Evolutionary conservation across 2,329 filamentous ascomycete genomes (phyloP), one percentile per base, ranked within the genome.

Genomic region (Penicillium italicum): DNA sequence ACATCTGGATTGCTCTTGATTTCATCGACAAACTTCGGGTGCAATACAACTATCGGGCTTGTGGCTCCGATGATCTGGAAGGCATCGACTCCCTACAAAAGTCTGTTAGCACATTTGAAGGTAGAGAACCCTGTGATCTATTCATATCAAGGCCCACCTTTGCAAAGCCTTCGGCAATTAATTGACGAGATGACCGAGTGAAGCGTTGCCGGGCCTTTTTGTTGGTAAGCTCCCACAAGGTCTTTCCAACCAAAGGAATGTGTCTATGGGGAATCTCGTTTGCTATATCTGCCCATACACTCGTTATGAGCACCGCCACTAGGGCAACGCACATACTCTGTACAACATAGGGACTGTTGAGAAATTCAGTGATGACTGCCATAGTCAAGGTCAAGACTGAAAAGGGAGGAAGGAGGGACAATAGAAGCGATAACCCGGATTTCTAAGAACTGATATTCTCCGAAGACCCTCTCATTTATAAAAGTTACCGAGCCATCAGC

Each of bases 1-100:
- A 72, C 52, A 43, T 70, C 33, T 5, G 69, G 68, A 38, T 72
- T 58, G 42, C 56, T 69, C 50, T 72, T 72, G 56, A 72, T 58
- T 55, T 72, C 70, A 50, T 72, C 59, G 10, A 71, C 56, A 48
- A 65, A 70, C 22, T 60, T 63, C 4, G 66, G 68, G 33, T 72
- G 67, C 50, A 72, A 53, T 40, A 72, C 56, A 24, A 72, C 63
- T 30, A 69, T 56, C 7, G 64, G 63, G 11, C 50, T 46, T 9
- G 57, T 55, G 4, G 57, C 33, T 26, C 58, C 63, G 56, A 70
- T 68, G 22, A 68, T 44, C 38, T 72, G 69, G 40, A 71, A 72
- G 9, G 62, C 57, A 50, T 51, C 58, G 24, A 16, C 50, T 7
- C 66, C 66, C 68, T 71, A 28, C 18, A 11, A 18, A 47, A 20